Evolutionary conservation across 1,284 basidiomycete genomes (phyloP).

Genomic region (Ustilago curta): DNA sequence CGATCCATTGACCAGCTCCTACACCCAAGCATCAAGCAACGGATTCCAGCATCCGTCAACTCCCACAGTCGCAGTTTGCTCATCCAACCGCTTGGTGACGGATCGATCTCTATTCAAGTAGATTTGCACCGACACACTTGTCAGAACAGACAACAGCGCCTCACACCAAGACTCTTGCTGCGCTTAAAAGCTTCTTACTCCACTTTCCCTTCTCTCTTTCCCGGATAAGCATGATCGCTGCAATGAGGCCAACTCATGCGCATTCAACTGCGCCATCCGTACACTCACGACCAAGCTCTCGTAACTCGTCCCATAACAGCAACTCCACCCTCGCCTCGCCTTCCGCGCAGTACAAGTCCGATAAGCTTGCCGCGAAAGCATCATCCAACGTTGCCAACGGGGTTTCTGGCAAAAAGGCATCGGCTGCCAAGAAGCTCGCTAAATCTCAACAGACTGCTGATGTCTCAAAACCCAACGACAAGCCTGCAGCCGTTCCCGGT

Average conservation of each 20-base stretch:
- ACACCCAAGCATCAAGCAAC: neutral
- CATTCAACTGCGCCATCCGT: conserved; percentile 43
- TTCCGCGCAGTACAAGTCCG: conserved; percentile 33
- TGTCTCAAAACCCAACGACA: conserved; percentile 8
- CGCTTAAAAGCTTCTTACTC: neutral
- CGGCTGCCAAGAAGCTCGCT: conserved; percentile 32
- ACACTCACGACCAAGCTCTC: conserved; percentile 51
- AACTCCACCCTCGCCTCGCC: conserved; percentile 36
- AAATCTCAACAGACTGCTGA: conserved; percentile 30
- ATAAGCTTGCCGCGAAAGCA: conserved; percentile 35
- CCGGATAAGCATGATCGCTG: conserved; percentile 53
- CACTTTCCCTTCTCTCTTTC: neutral
- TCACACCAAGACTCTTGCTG: neutral
- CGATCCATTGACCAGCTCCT: neutral
- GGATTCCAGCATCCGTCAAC: neutral
- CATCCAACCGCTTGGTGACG: neutral
- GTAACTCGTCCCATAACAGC: conserved; percentile 40
- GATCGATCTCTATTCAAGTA: neutral
- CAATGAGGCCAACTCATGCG: conserved; percentile 55
- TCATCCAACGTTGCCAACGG: conserved; percentile 30
- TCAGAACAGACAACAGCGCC: neutral
- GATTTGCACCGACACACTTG: neutral
- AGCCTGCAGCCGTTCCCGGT: conserved; percentile 34
- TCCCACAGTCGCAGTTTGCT: neutral
- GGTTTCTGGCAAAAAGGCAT: conserved; percentile 45